These are phyloP conservation scores for Penicillium psychrofluorescens DNA, from an alignment of 495 filamentous ascomycete species.

Conservation along the genomic window DNA sequence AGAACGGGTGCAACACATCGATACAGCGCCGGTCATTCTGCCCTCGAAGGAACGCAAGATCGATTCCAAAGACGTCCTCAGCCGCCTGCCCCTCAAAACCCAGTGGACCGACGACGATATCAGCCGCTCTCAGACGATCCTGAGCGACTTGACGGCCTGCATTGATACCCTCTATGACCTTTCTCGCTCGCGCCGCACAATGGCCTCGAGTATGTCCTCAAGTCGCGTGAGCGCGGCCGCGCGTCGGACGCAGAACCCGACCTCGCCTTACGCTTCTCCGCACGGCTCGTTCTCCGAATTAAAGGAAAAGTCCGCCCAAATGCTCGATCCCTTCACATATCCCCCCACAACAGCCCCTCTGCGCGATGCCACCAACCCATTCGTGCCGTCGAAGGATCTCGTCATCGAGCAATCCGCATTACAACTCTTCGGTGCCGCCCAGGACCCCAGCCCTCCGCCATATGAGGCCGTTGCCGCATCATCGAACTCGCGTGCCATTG, in stretches of 20 bases:
- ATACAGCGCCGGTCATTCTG: slow-evolving; percentile 24
- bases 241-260: slow-evolving; percentile 17
- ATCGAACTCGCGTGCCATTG: slow-evolving; percentile 40
- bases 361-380: slow-evolving; percentile 13
- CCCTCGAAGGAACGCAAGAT: slow-evolving; percentile 30
- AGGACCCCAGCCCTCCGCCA: slow-evolving; percentile 38
- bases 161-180: slow-evolving; percentile 89
- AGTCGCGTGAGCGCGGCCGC: slow-evolving; percentile 20
- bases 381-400: slow-evolving; percentile 20
- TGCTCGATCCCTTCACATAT: slow-evolving; percentile 11
- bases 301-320: slow-evolving; percentile 22
- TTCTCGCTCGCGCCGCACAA: slow-evolving; percentile 59
- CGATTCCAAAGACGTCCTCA: slow-evolving; percentile 31
- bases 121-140: slow-evolving; percentile 48
- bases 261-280: slow-evolving; percentile 20
- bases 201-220: slow-evolving; percentile 34
- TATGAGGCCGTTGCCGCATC: slow-evolving; percentile 40
- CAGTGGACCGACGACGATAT: slow-evolving; percentile 46
- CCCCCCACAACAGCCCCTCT: slow-evolving; percentile 11
- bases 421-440: slow-evolving; percentile 34
- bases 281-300: slow-evolving; percentile 23
- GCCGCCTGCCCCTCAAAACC: slow-evolving; percentile 26
- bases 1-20: slow-evolving; percentile 63
- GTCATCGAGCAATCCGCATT: slow-evolving; percentile 37
- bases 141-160: slow-evolving; percentile 71